These are phyloP conservation scores for Trypanosoma cruzi DNA, from an alignment of 208 protist species.

Conservation along the genomic window DNA sequence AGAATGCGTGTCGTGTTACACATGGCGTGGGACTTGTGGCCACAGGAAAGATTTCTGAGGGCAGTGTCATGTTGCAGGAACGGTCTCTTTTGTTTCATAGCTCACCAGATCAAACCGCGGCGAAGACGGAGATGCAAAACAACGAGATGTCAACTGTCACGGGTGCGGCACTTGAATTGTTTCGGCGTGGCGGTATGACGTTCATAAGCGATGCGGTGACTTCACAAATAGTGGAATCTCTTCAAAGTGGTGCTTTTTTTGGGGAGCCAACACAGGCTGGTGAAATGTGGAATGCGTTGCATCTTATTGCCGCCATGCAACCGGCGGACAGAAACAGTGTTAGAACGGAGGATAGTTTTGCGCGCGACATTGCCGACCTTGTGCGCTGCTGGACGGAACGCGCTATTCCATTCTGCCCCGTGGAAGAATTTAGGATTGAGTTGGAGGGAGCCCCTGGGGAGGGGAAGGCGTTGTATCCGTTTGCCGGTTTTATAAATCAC, in stretches of 20 bases:
- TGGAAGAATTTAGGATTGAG: conserved; percentile 26
- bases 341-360: background rate
- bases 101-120: background rate
- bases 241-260: conserved; percentile 16
- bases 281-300: conserved; percentile 17
- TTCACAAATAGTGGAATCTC: background rate
- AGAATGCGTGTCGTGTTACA: conserved; percentile 29
- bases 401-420: background rate
- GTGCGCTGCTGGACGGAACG: conserved; percentile 26
- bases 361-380: conserved; percentile 8
- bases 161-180: conserved; percentile 11
- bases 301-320: conserved; percentile 19
- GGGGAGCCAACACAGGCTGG: background rate
- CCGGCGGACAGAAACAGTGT: background rate
- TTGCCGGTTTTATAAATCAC: conserved; percentile 59
- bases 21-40: conserved; percentile 48
- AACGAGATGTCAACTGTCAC: conserved; percentile 2
- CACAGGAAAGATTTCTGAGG: conserved; percentile 34
- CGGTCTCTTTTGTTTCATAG: conserved; percentile 15
- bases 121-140: background rate
- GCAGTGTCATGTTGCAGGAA: conserved; percentile 41
- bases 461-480: conserved; percentile 29
- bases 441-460: background rate
- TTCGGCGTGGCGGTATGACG: conserved; percentile 18
- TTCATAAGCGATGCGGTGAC: background rate